Evolutionary conservation across 176 grass and related monocot species (phyloP), one percentile per base, ranked within the genome.

Genomic region (Musa itinerans): DNA sequence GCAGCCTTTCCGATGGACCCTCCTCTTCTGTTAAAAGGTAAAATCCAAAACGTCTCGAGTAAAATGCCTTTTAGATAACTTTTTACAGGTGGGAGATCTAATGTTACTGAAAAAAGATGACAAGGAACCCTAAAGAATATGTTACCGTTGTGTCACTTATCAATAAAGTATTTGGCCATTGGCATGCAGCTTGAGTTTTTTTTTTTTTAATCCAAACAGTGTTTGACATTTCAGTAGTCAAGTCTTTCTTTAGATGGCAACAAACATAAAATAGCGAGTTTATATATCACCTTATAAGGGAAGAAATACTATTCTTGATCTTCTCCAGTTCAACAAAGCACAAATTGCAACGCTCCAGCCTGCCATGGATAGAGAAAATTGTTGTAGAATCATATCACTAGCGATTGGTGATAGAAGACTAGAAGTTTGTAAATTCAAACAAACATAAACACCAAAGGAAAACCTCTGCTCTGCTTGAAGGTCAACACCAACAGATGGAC

Each of bases 251-350:
- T 43, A 43, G 34, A 43, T 52, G 50, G 24, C 6, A 20, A 13
- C 25, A 54, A 19, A 50, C 29, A 52, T 65, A 69, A 68, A 63
- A 74, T 10, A 21, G 15, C 48, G 7, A 43, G 27, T 20, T 9
- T 71, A 73, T 69, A 63, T 2, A 16, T 26, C 27, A 76, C 96
- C 88, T 95, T 77, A 79, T 74, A 69, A 94, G 78, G 67, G 70
- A 83, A 20, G 89, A 63, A 80, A 99, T 81, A 67, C 67, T 88
- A 66, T 80, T 87, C 85, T 99, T 99, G 2, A 87, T 86, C 78
- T 99, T 99, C 86, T 99, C 96, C 76, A 99, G 80, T 80, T 95
- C 96, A 63, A 95, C 78, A 82, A 89, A 99, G 79, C 96, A 99
- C 81, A 92, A 56, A 74, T 92, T 99, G 86, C 96, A 99, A n/a